phyloP scores from a whole-genome alignment of 163 green algal species.

The Coccomyxa subellipsoidea region DNA sequence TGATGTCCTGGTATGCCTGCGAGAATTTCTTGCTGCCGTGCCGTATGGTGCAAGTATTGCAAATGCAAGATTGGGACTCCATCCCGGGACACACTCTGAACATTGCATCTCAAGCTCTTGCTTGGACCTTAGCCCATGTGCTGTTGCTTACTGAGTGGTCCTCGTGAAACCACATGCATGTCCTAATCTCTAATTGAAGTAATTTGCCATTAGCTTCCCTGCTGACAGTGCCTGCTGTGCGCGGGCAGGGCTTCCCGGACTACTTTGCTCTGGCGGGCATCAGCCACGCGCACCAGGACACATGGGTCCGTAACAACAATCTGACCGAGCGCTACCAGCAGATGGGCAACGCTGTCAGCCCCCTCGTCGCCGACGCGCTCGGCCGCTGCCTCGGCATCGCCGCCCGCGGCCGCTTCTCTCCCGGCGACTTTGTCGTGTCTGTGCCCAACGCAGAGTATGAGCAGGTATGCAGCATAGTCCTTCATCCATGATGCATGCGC shows the following conservation, averaged over 20 bases:
- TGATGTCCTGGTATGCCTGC: too few species aligned
- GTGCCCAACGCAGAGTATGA: constrained; percentile 39
- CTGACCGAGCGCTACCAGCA: constrained; percentile 41
- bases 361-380: constrained; percentile 56
- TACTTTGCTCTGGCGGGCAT: constrained; percentile 60
- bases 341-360: constrained; percentile 75
- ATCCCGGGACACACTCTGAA: too few species aligned
- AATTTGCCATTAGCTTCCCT: too few species aligned
- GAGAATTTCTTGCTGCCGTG: too few species aligned
- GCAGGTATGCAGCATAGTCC: constrained; percentile 11
- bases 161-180: too few species aligned
- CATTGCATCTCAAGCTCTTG: too few species aligned
- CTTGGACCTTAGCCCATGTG: too few species aligned
- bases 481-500: too few species aligned
- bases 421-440: constrained; percentile 24
- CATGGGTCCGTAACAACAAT: constrained; percentile 27
- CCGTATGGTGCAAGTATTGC: too few species aligned
- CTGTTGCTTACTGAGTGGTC: too few species aligned
- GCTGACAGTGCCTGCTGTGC: neutral
- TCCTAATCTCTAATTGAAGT: too few species aligned
- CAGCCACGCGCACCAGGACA: neutral
- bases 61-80: too few species aligned
- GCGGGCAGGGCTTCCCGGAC: constrained; percentile 72
- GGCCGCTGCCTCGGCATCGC: constrained; percentile 58
- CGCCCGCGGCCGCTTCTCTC: constrained; percentile 2